A percentile compares a stretch with the other conserved stretches of the same genome.
phyloP scores from a whole-genome alignment of 495 filamentous ascomycete species.

The Cryomyces minteri region DNA sequence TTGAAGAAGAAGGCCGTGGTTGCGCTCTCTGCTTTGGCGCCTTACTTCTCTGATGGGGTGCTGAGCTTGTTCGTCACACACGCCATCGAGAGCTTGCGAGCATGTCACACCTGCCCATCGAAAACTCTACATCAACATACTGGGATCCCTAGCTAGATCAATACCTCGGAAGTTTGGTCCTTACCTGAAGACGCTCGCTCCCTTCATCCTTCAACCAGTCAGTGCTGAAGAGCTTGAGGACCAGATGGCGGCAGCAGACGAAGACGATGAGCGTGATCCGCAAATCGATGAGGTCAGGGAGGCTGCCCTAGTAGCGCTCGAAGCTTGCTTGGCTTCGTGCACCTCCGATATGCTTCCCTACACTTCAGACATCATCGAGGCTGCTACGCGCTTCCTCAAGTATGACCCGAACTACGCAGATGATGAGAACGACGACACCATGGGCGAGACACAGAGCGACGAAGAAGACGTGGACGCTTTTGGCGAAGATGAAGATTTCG shows the following conservation, averaged over 20 bases:
- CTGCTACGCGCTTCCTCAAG: slow-evolving; percentile 67
- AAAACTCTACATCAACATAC: slow-evolving; percentile 72
- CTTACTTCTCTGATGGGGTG: slow-evolving; percentile 64
- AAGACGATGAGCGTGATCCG: slow-evolving; percentile 56
- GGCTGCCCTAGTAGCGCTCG: slow-evolving; percentile 74
- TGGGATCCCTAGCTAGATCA: slow-evolving; percentile 75
- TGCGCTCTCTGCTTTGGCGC: slow-evolving; percentile 68
- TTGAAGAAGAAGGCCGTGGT: slow-evolving; percentile 86
- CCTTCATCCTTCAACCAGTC: slow-evolving; percentile 61
- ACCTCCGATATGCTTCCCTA: slow-evolving; percentile 71
- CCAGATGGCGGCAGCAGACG: slow-evolving; percentile 41
- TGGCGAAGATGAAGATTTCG: slow-evolving; percentile 12
- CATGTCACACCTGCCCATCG: slow-evolving; percentile 51
- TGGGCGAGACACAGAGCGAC: slow-evolving; percentile 25
- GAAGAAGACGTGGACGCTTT: slow-evolving; percentile 18
- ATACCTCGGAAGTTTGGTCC: slow-evolving; percentile 74
- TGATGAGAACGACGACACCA: slow-evolving; percentile 37
- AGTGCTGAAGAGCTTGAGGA: slow-evolving; percentile 54
- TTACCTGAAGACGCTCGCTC: slow-evolving; percentile 56
- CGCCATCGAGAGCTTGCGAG: slow-evolving; percentile 46
- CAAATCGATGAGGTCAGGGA: slow-evolving; percentile 85
- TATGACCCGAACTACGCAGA: slow-evolving; percentile 87
- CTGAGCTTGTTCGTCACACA: slow-evolving; percentile 56
- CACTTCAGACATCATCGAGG: slow-evolving; percentile 54
- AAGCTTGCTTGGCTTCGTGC: slow-evolving; percentile 75